Evolutionary conservation across 148 eudicot genomes (phyloP), one percentile per base, ranked within the genome.

Genomic region (Salicornia ramosissima): DNA sequence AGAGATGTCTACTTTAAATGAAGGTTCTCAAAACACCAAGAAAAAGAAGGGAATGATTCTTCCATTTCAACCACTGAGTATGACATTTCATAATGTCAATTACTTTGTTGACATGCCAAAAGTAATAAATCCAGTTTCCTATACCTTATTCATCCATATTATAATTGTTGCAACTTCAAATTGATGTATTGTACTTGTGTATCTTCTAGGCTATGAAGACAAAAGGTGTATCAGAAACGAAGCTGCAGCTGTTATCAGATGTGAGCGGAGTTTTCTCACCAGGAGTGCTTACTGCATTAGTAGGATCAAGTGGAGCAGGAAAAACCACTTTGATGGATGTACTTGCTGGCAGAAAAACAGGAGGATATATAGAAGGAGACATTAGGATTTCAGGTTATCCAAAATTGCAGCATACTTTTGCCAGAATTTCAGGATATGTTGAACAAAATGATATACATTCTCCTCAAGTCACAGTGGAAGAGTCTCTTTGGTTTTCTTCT

Each of bases 301-400:
- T 93, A 28, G 98, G 98, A 26, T 74, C 92, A 49, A 93, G 96
- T 80, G 98, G 98, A 75, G 98, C 98, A 9, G 98, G 96, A 45
- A 93, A 93, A 82, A 93, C 98, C 40, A 93, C 98, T 24, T 74
- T 93, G 81, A 88, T 93, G 98, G 98, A 93, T 79, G 96, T 90
- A 12, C 88, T 93, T 52, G 96, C 96, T 65, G 98, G 98, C 40
- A 82, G 98, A 51, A 93, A 93, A 80, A 90, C 98, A 0, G 89
- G 95, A 60, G 98, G 98, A 47, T 86, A 90, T 46, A 86, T 88
- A 46, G 92, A 93, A 76, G 98, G 98, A 65, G 95, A 88, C 57
- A 86, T 93, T 67, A 83, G 79, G 72, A 86, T 93, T 49, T 93
- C 98, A 26, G 98, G 98, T 33, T 79, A 83, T 71, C 90, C 84